Base-by-base conservation (phyloP, 208 protist genomes). In the Trypanosoma congolense region DNA sequence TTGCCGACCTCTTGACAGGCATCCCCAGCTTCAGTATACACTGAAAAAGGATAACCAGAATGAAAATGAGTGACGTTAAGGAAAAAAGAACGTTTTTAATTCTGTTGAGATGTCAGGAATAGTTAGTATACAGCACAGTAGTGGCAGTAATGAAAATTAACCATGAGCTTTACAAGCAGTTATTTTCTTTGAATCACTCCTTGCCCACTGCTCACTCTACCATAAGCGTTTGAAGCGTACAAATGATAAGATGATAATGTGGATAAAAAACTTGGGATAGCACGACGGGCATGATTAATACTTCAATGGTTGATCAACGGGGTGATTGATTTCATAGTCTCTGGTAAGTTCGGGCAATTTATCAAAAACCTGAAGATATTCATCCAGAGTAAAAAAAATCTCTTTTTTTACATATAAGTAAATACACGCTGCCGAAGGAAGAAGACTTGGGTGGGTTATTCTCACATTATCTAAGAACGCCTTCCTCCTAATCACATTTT, bases 301-400 rank as follows among this genome's bases (percentile, higher is more conserved):
- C 16, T 83, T 90, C 41, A 94, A 56, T 12, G 83, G 81, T 58
- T 90, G 75, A 36, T 80, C 80, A 29, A 68, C 63, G 19, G 87
- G 87, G 54, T 91, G 82, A 47, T 72, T 77, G 12, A 91, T 64
- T 66, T 94, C 87, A 21, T 70, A 36, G 44, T 85, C 75, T 30
- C 79, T 77, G 4, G 56, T 61, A n/a, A 85, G 44, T 31, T 79
- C 51, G 6, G 79, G 79, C 43, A 82, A 70, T 18, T 52, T 55
- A 49, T 69, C 77, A 53, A 86, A 88, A 42, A 75, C 65, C 9
- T 72, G 54, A 21, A 78, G 53, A 59, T 83, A 94, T 50, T 94
- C 83, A 12, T 46, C 31, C 1, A 90, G 50, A 0, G 78, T 84
- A 5, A 94, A 73, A 64, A 77, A 88, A 26, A 66, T 30, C 35